A percentile compares a stretch with the other conserved stretches of the same genome.
These are phyloP conservation scores for Geosmithia flava DNA, from an alignment of 2,329 filamentous ascomycete genomes.

Conservation along the genomic window DNA sequence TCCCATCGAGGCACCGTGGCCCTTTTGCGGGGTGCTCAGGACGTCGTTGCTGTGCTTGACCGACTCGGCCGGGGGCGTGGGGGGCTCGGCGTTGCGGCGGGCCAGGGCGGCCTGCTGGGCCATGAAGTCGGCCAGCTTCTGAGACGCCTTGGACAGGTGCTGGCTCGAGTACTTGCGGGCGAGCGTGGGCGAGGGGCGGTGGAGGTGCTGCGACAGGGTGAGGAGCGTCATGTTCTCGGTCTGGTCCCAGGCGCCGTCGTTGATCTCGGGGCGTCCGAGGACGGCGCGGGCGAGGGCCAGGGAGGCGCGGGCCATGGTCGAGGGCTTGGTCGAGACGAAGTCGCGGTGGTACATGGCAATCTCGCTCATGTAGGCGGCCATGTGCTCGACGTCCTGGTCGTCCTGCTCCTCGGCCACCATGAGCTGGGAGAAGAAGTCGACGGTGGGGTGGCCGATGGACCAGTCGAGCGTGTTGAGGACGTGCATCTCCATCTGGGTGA, in stretches of 20 bases:
- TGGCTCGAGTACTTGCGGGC: conserved; percentile 47
- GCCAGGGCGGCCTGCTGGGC: conserved; percentile 45
- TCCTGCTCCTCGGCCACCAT: conserved; percentile 68
- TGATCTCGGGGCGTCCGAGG: conserved; percentile 64
- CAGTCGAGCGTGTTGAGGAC: conserved; percentile 95
- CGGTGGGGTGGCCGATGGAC: conserved; percentile 90
- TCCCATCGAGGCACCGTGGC: conserved; percentile 48
- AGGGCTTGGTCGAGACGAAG: conserved; percentile 86
- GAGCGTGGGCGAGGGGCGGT: conserved; percentile 44
- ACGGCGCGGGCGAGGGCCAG: conserved; percentile 80
- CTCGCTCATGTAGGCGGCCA: conserved; percentile 89
- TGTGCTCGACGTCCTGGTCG: conserved; percentile 83
- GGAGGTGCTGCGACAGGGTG: conserved; percentile 45
- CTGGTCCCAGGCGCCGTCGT: conserved; percentile 65
- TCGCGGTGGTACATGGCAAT: conserved; percentile 94
- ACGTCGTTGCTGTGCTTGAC: conserved; percentile 41
- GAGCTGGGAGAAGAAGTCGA: conserved; percentile 85
- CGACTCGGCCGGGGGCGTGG: conserved; percentile 42
- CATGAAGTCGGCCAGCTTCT: conserved; percentile 45
- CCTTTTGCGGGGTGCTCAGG: conserved; percentile 72
- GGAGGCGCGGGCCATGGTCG: conserved; percentile 78
- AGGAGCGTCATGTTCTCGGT: conserved; percentile 56
- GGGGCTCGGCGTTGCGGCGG: conserved; percentile 36
- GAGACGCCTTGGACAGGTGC: conserved; percentile 39
- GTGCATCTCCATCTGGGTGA: conserved; percentile 99